These are phyloP conservation scores for Xylaria sp. DNA, from an alignment of 2,329 filamentous ascomycete species.

Conservation along the genomic window DNA sequence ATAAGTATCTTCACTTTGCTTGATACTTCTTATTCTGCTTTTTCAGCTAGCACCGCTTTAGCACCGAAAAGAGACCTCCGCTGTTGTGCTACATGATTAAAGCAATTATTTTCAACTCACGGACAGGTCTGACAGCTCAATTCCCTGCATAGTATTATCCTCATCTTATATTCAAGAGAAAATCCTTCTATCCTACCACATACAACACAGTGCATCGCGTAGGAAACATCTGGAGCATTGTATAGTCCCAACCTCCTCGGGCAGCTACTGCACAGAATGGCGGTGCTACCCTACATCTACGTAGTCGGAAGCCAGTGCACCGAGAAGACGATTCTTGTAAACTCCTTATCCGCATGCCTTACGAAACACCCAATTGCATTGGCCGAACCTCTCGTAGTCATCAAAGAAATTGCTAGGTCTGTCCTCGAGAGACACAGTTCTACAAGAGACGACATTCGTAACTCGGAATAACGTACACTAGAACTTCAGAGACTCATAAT, in stretches of 20 bases:
- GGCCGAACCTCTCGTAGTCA: background rate
- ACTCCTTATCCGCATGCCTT: conserved; percentile 14
- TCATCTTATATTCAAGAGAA: background rate
- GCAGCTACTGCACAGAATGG: background rate
- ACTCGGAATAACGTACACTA: conserved; percentile 14
- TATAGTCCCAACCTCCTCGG: background rate
- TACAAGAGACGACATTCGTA: conserved; percentile 23
- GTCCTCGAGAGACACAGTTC: conserved; percentile 15
- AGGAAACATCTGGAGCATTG: background rate
- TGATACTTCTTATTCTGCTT: too few relatives aligned
- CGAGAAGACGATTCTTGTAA: conserved; percentile 29
- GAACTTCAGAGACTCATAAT: conserved; percentile 25
- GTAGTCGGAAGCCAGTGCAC: conserved; percentile 32
- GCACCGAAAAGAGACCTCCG: too few relatives aligned
- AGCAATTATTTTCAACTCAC: too few relatives aligned
- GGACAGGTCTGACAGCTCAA: too few relatives aligned
- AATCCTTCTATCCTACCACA: background rate
- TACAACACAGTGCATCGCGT: background rate
- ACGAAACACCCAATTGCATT: background rate
- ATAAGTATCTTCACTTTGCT: too few relatives aligned
- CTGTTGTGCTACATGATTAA: too few relatives aligned
- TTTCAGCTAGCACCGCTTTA: too few relatives aligned
- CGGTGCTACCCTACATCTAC: conserved; percentile 28
- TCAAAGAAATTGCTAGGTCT: conserved; percentile 27
- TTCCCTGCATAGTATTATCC: too few relatives aligned